Conservation (phyloP, 257 asterid genomes). For the Primulina tabacum region DNA sequence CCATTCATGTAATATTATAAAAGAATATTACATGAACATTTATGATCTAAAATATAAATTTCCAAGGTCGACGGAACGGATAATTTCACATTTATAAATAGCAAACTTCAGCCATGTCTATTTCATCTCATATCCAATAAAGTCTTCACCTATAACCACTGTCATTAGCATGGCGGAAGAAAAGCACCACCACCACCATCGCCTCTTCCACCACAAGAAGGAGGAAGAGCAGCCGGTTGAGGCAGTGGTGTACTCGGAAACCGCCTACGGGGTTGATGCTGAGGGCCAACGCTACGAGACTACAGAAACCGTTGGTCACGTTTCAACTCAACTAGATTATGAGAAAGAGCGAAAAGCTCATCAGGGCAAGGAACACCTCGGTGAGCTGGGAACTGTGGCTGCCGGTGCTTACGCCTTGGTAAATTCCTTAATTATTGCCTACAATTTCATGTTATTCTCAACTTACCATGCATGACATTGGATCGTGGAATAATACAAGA, state of each 20-base stretch:
- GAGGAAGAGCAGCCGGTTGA: slow-evolving; percentile 38
- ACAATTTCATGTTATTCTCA: no score
- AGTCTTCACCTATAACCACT: no score
- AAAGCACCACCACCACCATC: slow-evolving; percentile 38
- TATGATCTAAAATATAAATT: neutral
- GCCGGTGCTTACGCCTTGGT: slow-evolving; percentile 72
- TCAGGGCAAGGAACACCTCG: slow-evolving; percentile 50
- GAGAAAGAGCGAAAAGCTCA: slow-evolving; percentile 58
- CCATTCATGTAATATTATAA: neutral
- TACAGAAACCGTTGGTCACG: slow-evolving; percentile 21
- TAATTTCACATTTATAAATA: slow-evolving; percentile 21
- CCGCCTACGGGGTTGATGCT: slow-evolving; percentile 24
- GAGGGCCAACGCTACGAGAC: slow-evolving; percentile 22
- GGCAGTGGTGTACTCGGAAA: slow-evolving; percentile 33
- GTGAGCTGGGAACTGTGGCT: slow-evolving; percentile 45
- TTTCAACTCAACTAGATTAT: neutral
- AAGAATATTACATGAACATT: neutral
- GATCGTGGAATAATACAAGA: no score
- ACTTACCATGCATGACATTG: no score
- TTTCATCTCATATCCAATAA: neutral
- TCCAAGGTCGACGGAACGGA: neutral
- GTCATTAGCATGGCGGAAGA: slow-evolving; percentile 39
- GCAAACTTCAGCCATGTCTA: neutral
- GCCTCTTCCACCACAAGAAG: slow-evolving; percentile 47
- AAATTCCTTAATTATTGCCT: neutral